Base-by-base conservation (phyloP, 2,329 filamentous ascomycete genomes). In the Leptodontidium sp. region DNA sequence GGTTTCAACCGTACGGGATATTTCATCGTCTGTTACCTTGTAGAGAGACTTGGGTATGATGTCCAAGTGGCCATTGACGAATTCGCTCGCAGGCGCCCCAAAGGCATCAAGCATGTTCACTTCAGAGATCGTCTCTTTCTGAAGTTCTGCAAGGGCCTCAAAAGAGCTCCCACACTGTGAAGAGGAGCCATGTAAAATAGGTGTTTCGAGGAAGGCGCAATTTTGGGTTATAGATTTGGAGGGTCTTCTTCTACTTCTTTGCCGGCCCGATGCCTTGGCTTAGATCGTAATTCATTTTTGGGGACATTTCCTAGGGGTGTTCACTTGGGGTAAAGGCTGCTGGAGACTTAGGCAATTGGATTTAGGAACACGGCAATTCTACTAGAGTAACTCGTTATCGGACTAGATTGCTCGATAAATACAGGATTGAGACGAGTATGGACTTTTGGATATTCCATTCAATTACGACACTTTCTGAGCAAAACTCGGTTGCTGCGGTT, bases 1-100 rank as follows among this genome's bases (percentile, higher is more conserved):
- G 67, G 95, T 0, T 98, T 97, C 82, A 98, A 98, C 78, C 88
- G 94, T 26, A 98, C 95, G 0, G 95, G 95, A 0, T 97, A 95
- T 79, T 92, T 98, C 77, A 88, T 98, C 62, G 91, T 93, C 40
- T 93, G 90, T 76, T 98, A 98, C 77, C 83, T 98, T n/a, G 90
- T 98, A 15, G 94, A 98, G 81, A 85, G 89, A 58, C 87, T 91
- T 73, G 90, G 88, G 0, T 94, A 88, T 75, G 83, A 82, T 26
- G 87, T 97, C 1, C 87, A 92, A 75, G 88, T 91, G 65, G 95
- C 95, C 0, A 89, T 98, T 69, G 88, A 93, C 64, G 86, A 89
- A 69, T 98, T 98, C 81, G 89, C 89, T 21, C 81, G 81, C 72
- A 87, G 88, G 66, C 84, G 94, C 65, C 88, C 93, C 4, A 93